Evolutionary conservation across 2,329 filamentous ascomycete species (phyloP), one percentile per base, ranked within the genome.

Genomic region (Aureobasidium lini): DNA sequence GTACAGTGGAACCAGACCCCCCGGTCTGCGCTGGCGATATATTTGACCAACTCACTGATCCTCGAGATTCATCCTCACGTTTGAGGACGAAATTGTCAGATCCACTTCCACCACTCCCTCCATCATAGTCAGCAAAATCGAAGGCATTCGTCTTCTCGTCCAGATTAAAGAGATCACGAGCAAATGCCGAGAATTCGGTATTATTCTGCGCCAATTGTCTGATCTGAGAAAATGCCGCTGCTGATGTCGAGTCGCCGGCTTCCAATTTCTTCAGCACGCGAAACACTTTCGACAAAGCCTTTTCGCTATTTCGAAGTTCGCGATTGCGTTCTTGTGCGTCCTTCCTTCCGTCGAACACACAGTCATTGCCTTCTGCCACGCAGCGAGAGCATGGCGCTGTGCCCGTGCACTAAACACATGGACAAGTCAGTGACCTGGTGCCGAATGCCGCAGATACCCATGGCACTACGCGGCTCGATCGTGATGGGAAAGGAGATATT

Each of bases 311-410:
- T 29, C 54, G 43, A 34, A 58, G 54, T 15, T 58, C 54, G 15
- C 44, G 37, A 28, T 58, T 58, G 15, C 54, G 54, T 42, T 58
- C 54, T 34, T 58, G 54, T 40, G 54, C 54, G n/a, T 58, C 54
- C 29, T 58, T 58, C 9, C 54, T 34, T 34, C 54, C 54, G 15
- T 58, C 54, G 32, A 58, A 58, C n/a, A 58, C 8, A 13, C 54
- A 58, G 13, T 58, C 54, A 10, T 42, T 58, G 36, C 44, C 44
- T 48, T 58, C 54, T 48, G 54, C 54, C 29, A 48, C 44, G 36
- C 54, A 58, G 31, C 54, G 43, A 10, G 54, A 48, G 37, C 54
- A 58, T 48, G 54, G 54, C n/a, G 44, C 43, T 6, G 44, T 58
- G 54, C 54, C 54, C 43, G 54, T 58, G 36, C 54, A 58, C 54